Evolutionary conservation across 768 basidiomycete species (phyloP), one percentile per base, ranked within the genome.

Genomic region (Macrolepiota albuminosa): DNA sequence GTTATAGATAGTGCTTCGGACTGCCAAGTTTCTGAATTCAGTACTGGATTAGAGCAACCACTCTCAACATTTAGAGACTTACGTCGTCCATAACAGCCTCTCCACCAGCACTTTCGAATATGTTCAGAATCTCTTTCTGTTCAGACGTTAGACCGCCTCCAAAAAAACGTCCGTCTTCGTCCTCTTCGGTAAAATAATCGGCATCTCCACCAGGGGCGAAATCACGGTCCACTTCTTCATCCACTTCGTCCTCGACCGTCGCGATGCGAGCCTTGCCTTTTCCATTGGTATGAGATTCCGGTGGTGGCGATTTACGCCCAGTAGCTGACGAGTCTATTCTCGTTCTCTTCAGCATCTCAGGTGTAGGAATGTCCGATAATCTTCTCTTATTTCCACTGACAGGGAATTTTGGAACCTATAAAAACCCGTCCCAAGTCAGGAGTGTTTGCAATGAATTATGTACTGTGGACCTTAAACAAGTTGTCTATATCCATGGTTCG

Each of bases 41-140:
- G 65, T 58, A 67, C 51, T 57, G 62, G 40, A 64, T 67, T 62
- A 67, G 63, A 57, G 49, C 37, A 55, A 58, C 56, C 37, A 55
- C 16, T 34, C 16, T 21, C 54, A 37, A 40, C 58, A 50, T 40
- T 13, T 56, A 34, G 54, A 46, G 52, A 78, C 87, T 68, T 73
- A 92, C 93, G 61, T 89, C 87, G 56, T 88, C 87, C 46, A 82
- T 79, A 18, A 76, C 79, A 21, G 81, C 86, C 45, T 86, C 84
- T 9, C 81, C 83, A 48, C 80, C 84, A 6, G 86, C 82, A 54
- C 75, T 81, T 65, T 98, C 96, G 70, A 99, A 96, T 60, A 99
- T 95, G 64, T 91, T 93, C 59, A 99, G 70, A 42, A 99, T 98
- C 58, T 95, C 88, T 70, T 98, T 95, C 76, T 99, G 97, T 69